Evolutionary conservation across 768 basidiomycete genomes (phyloP), one percentile per base, ranked within the genome.

Genomic region (Atractiella rhizophila): DNA sequence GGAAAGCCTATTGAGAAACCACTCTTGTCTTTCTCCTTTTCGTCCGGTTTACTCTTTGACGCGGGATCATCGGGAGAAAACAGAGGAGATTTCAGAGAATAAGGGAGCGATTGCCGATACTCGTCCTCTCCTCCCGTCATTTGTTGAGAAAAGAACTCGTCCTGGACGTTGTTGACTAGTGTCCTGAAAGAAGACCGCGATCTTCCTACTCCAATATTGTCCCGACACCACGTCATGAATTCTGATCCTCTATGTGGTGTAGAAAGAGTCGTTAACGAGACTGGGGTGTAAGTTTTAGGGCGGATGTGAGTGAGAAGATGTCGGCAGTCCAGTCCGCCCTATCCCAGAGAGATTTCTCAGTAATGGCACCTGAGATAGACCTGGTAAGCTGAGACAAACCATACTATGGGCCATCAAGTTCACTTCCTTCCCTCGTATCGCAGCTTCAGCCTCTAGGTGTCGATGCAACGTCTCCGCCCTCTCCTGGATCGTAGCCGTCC

Each of bases 331-430:
- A 98, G 66, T 0, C 88, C 88, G 16, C 88, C 88, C 59, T 61
- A 35, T 20, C 10, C 35, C 19, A 3, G 21, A 18, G 4, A 18
- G 29, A 5, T 30, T 19, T 18, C 15, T 16, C 30, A 15, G 15
- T 25, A 31, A 15, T 11, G 11, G 8, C 5, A 2, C 3, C 5
- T 12, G 18, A 32, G 19, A 9, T 23, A 24, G 34, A n/a, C 7
- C n/a, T 15, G 13, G 3, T 13, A 19, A 19, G 16, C 25, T 3
- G 13, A 24, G 4, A 37, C 57, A 24, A 3, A 61, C 62, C 91
- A 98, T 98, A 6, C 82, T 86, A 56, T 98, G 91, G 0, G 81
- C 91, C 33, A 98, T 64, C 48, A 98, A 73, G 57, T 98, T 98
- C 52, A 96, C 60, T 8, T 76, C 80, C 35, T 74, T 69, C 5